Base-by-base conservation (phyloP, 106 monocot genomes). In the Cymbidium sinense region DNA sequence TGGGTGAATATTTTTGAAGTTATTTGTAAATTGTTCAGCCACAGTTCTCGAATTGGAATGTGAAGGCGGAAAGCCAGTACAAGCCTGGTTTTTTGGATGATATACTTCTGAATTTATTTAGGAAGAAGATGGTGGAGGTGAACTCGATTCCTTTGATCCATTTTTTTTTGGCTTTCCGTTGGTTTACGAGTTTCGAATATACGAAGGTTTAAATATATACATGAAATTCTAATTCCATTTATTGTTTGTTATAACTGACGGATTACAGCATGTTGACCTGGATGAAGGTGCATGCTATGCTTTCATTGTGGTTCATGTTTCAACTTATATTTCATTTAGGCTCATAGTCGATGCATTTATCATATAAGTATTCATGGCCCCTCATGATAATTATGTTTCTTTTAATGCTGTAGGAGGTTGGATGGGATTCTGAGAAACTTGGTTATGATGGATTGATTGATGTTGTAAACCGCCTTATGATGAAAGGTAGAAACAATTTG, bases 341-440 rank as follows among this genome's bases (percentile, higher is more conserved):
- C 15, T 2, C 13, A 47, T 39, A 18, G 8, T 54, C 20, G 20
- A 62, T 62, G n/a, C 61, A 62, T 27, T 62, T 23, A 27, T 62
- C 61, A 62, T 23, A 23, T 2, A 25, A 62, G 21, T 27, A 27
- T 31, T 51, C 2, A 47, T 15, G 15, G 13, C 13, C 17, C 80
- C 77, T 85, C 19, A 75, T 72, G 47, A 78, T 43, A 20, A 77
- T 19, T 65, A 58, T 18, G 36, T 84, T 39, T 35, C 31, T 83
- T 69, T 79, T 82, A 90, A 88, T 88, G 94, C 82, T 94, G 81
- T 94, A 98, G 96, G 96, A 98, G 82, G 89, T 93, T 70, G 89
- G 89, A 74, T 94, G 93, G 96, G 96, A 98, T 90, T 98, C 96
- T 7, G 79, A 88, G 81, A 98, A 90, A 73, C 85, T 86, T 39